Base-by-base conservation (phyloP, 371 early-diverging fungal species). In the Mortierella sp. region DNA sequence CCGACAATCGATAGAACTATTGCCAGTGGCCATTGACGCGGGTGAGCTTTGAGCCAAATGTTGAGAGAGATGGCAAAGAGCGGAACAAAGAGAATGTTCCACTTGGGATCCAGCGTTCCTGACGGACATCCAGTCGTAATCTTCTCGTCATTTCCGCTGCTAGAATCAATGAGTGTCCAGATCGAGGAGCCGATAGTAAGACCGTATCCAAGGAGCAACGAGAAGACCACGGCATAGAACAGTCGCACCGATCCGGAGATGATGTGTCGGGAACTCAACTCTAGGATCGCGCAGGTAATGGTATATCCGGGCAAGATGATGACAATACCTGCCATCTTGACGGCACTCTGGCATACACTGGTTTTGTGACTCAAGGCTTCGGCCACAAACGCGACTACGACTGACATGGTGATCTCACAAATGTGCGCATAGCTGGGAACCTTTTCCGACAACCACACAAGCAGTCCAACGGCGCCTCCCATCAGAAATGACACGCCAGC, bases 181-280 rank as follows among this genome's bases (percentile, higher is more conserved):
- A 85, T 24, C 77, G 69, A 62, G 27, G 86, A 79, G 1, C 95
- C 95, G 40, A 93, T 85, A 0, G 87, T 83, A 50, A 94, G 81
- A 31, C 93, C 95, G 49, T 91, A 93, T 0, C 88, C 89, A 22
- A 92, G 84, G 51, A 92, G 78, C 57, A 94, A 81, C 0, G 93
- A 90, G 19, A 88, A 87, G 8, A 95, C 79, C 10, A 96, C 80
- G 3, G 94, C 87, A 68, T 92, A 90, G 27, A 93, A 92, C 58
- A 94, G 82, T 6, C 94, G 87, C 17, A 93, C 87, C 0, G 90
- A 88, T 12, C 95, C 95, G 22, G 92, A 91, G 41, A 92, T 85
- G 66, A 94, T 81, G 65, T 94, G 94, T 17, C 91, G 86, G 12
- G 94, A 91, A 1, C 91, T 87, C 13, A 96, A 78, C 61, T 96